Base-by-base conservation (phyloP, 2,329 filamentous ascomycete genomes). In the Fusarium temperatum region DNA sequence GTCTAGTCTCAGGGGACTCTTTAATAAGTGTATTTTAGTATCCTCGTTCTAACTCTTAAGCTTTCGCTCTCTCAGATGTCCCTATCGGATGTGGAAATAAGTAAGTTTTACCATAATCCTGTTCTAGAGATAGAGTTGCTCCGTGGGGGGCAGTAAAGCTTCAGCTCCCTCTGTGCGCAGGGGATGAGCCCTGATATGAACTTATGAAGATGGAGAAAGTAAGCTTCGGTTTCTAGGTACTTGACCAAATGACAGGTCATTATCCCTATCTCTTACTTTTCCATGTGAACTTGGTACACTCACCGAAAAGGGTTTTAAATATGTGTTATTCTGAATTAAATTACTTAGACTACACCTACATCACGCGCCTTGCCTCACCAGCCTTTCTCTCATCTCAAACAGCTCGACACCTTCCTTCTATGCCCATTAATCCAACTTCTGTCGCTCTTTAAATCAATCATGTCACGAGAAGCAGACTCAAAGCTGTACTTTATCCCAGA, bases 221-320 rank as follows among this genome's bases (percentile, higher is more conserved):
- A 2, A n/a, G 20, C 1, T n/a, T 5, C 10, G 10, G 1, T 4
- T 6, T 10, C 3, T 0, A n/a, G 11, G 14, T 3, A 3, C 14
- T 11, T n/a, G 0, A 4, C 7, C 14, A 12, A n/a, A 30, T 2
- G 4, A 17, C 6, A 12, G 9, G 0, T 22, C 4, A 3, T 6
- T 28, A 11, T 22, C 15, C 14, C 17, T 36, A 36, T 18, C 17
- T 36, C 3, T 17, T 36, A 10, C 35, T 36, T 18, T 18, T 36
- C 0, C 41, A 11, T 17, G 41, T 12, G n/a, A 8, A 0, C 0
- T 6, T n/a, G 45, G 17, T 1, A 4, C 5, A 26, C 13, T 22
- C 13, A 5, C 4, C 2, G 14, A 22, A 12, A 22, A 3, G 7
- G 9, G 2, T 8, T n/a, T n/a, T 17, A 1, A 6, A 30, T 0